phyloP scores from a whole-genome alignment of 805 yeast genomes.

The fission yeast (Schizosaccharomyces pombe) region DNA sequence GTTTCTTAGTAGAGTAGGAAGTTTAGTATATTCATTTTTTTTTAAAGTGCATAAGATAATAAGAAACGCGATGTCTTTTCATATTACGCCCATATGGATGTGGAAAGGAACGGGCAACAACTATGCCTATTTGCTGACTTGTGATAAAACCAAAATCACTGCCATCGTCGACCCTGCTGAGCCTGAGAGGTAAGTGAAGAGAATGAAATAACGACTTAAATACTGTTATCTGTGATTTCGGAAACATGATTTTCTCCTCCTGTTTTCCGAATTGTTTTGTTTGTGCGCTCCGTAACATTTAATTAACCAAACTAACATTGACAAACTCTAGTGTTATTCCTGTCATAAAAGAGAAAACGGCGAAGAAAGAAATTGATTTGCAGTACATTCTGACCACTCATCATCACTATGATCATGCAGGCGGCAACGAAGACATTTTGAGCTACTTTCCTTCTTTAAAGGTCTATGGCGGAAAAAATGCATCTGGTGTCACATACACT shows the following conservation, averaged over 20 bases:
- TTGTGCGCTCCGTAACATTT: not conserved
- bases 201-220: too few relatives aligned
- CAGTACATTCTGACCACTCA: conserved; percentile 19
- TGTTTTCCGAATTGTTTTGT: not conserved
- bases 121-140: conserved; percentile 60
- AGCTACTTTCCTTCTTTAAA: conserved; percentile 26
- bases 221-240: too few relatives aligned
- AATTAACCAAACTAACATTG: not conserved
- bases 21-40: too few relatives aligned
- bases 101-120: conserved; percentile 78
- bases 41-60: not conserved
- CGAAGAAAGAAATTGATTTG: not conserved
- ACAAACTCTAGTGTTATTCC: not conserved
- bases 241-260: not conserved
- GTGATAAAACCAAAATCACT: conserved; percentile 38
- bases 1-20: too few relatives aligned
- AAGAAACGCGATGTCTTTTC: conserved; percentile 24
- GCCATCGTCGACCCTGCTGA: conserved; percentile 88
- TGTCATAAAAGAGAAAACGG: conserved; percentile 28
- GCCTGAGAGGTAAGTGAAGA: too few relatives aligned
- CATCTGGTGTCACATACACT: conserved; percentile 45
- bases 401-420: conserved; percentile 89
- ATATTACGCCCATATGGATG: conserved; percentile 63
- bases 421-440: conserved; percentile 10
- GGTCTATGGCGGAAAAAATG: conserved; percentile 63